Evolutionary conservation across 768 basidiomycete species (phyloP), one percentile per base, ranked within the genome.

Genomic region (Lanmaoa rubissima): DNA sequence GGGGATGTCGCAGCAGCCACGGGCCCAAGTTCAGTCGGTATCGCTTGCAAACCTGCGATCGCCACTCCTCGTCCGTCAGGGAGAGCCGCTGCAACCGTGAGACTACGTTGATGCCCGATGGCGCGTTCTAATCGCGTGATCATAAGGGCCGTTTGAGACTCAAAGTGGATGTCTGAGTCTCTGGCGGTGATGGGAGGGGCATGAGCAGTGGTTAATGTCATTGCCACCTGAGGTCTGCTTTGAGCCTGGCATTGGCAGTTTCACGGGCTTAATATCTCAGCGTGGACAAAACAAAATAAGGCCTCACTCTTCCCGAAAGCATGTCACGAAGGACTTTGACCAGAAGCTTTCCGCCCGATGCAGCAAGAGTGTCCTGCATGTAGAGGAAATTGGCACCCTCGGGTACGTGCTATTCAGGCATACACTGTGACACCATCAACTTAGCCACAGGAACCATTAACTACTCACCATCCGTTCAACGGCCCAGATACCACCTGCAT

Each of bases 401-500:
- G 2, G 82, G 79, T 35, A 92, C 72, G 31, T 69, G 60, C 92
- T 94, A 57, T 32, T 45, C 24, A 26, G 19, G 31, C 19, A 43
- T 26, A 48, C 14, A 3, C 12, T 16, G 26, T 58, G 41, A 63
- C 4, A 16, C 44, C 46, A 55, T 36, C 41, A 35, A 32, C 42
- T 39, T 28, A 3, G 14, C 17, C 24, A 10, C 14, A 48, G 1
- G 24, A 42, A 34, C 31, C 58, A 41, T 13, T 34, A 40, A 41
- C n/a, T 40, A 73, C 82, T 65, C 58, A 94, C 93, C 71, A 85
- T 71, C 46, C 48, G 58, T 51, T 70, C 75, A 24, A 69, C 63
- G 40, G 74, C 86, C 79, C 86, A 91, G 21, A 97, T 76, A 14
- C 80, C 76, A 7, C 94, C 94, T 1, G 83, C 79, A 70, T 96